These are phyloP conservation scores for Dalbergia cultrata DNA, from an alignment of 306 rosid genomes.

Conservation along the genomic window DNA sequence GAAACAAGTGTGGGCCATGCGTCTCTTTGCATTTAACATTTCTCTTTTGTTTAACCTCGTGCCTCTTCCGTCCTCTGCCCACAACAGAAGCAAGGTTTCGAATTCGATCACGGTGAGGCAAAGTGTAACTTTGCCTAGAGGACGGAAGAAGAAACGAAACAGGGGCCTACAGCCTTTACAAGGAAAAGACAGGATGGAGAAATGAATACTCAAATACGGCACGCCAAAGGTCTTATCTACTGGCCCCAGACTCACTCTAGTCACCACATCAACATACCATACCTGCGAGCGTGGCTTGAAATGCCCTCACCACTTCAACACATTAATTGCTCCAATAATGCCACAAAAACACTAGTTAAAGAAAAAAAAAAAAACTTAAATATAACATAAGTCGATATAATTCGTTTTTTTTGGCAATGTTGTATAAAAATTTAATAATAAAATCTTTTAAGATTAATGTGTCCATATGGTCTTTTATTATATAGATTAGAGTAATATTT, in stretches of 20 bases:
- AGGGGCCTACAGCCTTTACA: constrained; percentile 25
- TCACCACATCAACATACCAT: no score
- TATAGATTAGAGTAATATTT: no score
- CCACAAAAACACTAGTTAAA: neutral
- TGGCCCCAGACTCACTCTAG: neutral
- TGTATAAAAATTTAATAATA: no score
- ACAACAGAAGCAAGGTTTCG: neutral
- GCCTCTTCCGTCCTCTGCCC: neutral
- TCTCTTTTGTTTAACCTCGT: neutral
- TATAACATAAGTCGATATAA: neutral
- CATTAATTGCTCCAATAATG: neutral
- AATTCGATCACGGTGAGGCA: neutral
- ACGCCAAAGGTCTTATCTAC: constrained; percentile 49
- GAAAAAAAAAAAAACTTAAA: neutral
- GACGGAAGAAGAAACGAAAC: neutral
- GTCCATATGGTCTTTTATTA: no score
- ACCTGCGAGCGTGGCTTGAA: neutral
- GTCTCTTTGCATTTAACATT: no score
- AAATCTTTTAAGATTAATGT: no score
- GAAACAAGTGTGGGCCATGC: no score
- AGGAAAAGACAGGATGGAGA: constrained; percentile 44
- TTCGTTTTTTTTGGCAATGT: neutral
- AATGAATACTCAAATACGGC: constrained; percentile 53
- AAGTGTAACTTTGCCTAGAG: neutral
- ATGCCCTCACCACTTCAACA: neutral